phyloP scores from a whole-genome alignment of 179 eudicot genomes.

The Beta macrorhiza region DNA sequence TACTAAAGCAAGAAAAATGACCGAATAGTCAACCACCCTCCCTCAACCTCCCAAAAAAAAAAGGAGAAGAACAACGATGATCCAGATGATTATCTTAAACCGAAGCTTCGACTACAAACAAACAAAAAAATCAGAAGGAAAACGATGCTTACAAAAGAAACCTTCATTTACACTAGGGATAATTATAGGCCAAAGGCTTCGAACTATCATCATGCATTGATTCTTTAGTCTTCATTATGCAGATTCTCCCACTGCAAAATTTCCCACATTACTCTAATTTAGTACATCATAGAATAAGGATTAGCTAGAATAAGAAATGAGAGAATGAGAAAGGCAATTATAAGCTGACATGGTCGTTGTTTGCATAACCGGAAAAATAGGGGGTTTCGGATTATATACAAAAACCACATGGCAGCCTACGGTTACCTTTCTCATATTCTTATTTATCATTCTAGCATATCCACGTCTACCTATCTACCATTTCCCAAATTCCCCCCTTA shows the following conservation, averaged over 20 bases:
- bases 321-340: too few relatives aligned
- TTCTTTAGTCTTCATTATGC: constrained; percentile 21
- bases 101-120: neutral
- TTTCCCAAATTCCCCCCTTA: too few relatives aligned
- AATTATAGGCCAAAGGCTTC: constrained; percentile 13
- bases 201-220: constrained; percentile 7
- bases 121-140: constrained; percentile 1
- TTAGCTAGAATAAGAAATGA: too few relatives aligned
- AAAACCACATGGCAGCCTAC: too few relatives aligned
- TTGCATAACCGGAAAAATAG: too few relatives aligned
- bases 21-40: neutral
- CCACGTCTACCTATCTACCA: too few relatives aligned
- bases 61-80: constrained; percentile 4
- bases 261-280: neutral
- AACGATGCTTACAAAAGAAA: constrained; percentile 17
- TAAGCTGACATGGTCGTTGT: too few relatives aligned
- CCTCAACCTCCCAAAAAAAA: neutral
- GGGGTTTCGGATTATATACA: too few relatives aligned
- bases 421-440: too few relatives aligned
- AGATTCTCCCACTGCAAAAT: constrained; percentile 27
- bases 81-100: constrained; percentile 1
- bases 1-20: neutral
- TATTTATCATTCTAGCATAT: too few relatives aligned
- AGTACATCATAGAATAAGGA: neutral
- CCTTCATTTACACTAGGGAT: constrained; percentile 21